Evolutionary conservation across 371 early-diverging fungal genomes (phyloP).

Genomic region (Actinomortierella wolfii): DNA sequence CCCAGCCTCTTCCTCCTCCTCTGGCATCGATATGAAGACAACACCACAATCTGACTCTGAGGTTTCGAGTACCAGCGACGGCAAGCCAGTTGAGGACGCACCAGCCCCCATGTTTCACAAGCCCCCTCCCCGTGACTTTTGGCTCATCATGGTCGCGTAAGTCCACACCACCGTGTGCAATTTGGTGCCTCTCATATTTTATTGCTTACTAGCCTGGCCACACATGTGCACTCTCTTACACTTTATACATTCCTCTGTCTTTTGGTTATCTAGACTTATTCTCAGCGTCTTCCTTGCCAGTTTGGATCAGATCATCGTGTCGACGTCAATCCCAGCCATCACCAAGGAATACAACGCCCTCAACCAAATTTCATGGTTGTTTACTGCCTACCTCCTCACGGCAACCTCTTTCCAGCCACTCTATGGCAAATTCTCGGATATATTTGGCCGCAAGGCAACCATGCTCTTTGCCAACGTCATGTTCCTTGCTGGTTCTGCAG

Average conservation of each 20-base stretch:
- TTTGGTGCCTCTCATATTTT: no score
- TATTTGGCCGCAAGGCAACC: conserved; percentile 70
- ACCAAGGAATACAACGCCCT: conserved; percentile 75
- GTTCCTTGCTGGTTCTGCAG: conserved; percentile 61
- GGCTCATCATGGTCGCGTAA: conserved; percentile 39
- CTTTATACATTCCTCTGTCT: not conserved
- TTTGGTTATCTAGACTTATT: conserved; percentile 20
- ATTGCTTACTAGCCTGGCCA: no score
- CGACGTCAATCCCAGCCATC: conserved; percentile 80
- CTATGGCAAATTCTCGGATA: conserved; percentile 69
- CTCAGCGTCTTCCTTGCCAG: conserved; percentile 64
- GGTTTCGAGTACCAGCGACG: not conserved
- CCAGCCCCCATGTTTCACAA: conserved; percentile 33
- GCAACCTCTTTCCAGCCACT: conserved; percentile 79
- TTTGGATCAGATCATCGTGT: conserved; percentile 78
- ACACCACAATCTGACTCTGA: no score
- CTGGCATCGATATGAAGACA: no score
- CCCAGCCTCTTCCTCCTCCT: no score
- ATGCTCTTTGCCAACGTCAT: conserved; percentile 59
- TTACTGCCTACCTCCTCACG: conserved; percentile 76
- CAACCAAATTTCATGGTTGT: conserved; percentile 72
- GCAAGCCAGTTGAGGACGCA: conserved; percentile 1
- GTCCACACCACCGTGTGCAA: no score
- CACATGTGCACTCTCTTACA: no score
- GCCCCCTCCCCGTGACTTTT: conserved; percentile 32